A percentile compares a stretch with the other conserved stretches of the same genome.
These are phyloP conservation scores for Athelia psychrophila DNA, from an alignment of 1,284 basidiomycete species.

Conservation along the genomic window DNA sequence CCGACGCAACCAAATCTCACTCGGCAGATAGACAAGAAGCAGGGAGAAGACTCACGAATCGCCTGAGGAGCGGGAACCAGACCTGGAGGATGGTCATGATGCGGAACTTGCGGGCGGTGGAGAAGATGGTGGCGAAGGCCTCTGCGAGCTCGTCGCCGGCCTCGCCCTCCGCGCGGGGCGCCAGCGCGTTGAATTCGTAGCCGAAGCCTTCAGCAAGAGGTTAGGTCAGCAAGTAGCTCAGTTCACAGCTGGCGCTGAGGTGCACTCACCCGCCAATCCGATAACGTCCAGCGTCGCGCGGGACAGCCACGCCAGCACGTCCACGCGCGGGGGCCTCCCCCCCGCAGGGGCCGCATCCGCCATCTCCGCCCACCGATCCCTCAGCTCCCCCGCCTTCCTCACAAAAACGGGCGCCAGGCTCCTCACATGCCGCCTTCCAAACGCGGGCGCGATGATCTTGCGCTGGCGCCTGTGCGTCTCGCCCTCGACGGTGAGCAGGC, in stretches of 20 bases:
- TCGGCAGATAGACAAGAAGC: not conserved
- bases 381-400: slow-evolving; percentile 51
- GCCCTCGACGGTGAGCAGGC: slow-evolving; percentile 51
- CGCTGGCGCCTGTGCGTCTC: slow-evolving; percentile 49
- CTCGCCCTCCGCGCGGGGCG: not conserved
- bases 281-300: slow-evolving; percentile 72
- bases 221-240: no score
- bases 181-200: slow-evolving; percentile 56
- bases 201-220: slow-evolving; percentile 47
- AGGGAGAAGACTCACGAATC: slow-evolving; percentile 46
- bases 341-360: slow-evolving; percentile 18
- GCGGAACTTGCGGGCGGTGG: slow-evolving; percentile 46
- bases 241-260: no score
- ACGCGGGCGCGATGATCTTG: slow-evolving; percentile 49
- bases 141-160: slow-evolving; percentile 50
- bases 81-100: slow-evolving; percentile 55
- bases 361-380: slow-evolving; percentile 31
- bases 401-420: slow-evolving; percentile 58
- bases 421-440: slow-evolving; percentile 52
- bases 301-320: slow-evolving; percentile 59
- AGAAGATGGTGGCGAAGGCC: slow-evolving; percentile 55
- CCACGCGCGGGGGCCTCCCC: slow-evolving; percentile 34
- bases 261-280: slow-evolving; percentile 53
- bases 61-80: slow-evolving; percentile 55
- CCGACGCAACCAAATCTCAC: not conserved